phyloP scores from a whole-genome alignment of 2,329 filamentous ascomycete genomes.

The Pseudogymnoascus sp. region DNA sequence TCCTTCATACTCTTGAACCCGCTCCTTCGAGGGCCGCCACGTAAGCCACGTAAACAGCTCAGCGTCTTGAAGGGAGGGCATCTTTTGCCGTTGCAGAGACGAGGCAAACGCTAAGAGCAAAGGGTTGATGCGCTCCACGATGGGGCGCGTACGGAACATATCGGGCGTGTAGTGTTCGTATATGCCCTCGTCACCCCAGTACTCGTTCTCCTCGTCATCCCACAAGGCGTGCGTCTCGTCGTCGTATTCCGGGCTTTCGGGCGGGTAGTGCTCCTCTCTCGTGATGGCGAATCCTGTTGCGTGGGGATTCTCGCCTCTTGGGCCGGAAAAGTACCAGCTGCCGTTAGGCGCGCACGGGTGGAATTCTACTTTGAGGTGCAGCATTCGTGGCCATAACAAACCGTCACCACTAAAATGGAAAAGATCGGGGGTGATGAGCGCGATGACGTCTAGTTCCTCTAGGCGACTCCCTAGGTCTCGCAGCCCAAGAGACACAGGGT shows the following conservation, averaged over 20 bases:
- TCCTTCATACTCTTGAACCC: slow-evolving; percentile 14
- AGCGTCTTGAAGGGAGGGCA: slow-evolving; percentile 15
- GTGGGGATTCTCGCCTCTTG: slow-evolving; percentile 17
- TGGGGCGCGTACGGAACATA: slow-evolving; percentile 15
- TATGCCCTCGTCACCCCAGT: slow-evolving; percentile 7
- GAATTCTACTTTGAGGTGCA: slow-evolving; percentile 18
- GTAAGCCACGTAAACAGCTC: slow-evolving; percentile 17
- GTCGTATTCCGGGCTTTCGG: slow-evolving; percentile 13
- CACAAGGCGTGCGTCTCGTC: slow-evolving; percentile 16
- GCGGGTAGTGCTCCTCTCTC: slow-evolving; percentile 19
- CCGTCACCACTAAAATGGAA: slow-evolving; percentile 13
- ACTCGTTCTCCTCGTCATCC: slow-evolving; percentile 11
- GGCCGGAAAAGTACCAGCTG: slow-evolving; percentile 21
- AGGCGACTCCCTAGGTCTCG: slow-evolving; percentile 16
- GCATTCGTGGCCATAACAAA: slow-evolving; percentile 16
- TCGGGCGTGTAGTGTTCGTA: slow-evolving; percentile 11
- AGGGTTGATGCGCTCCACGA: slow-evolving; percentile 7
- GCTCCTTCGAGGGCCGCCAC: slow-evolving; percentile 16
- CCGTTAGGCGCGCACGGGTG: slow-evolving; percentile 19
- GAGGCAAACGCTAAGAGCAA: slow-evolving; percentile 16
- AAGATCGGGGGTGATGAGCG: slow-evolving; percentile 18
- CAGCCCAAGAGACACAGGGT: slow-evolving; percentile 19
- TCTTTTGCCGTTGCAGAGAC: slow-evolving; percentile 13
- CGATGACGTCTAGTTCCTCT: slow-evolving; percentile 18
- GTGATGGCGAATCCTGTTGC: slow-evolving; percentile 17